Evolutionary conservation across 257 asterid species (phyloP), one percentile per base, ranked within the genome.

Genomic region (Solanum raphanifolium): DNA sequence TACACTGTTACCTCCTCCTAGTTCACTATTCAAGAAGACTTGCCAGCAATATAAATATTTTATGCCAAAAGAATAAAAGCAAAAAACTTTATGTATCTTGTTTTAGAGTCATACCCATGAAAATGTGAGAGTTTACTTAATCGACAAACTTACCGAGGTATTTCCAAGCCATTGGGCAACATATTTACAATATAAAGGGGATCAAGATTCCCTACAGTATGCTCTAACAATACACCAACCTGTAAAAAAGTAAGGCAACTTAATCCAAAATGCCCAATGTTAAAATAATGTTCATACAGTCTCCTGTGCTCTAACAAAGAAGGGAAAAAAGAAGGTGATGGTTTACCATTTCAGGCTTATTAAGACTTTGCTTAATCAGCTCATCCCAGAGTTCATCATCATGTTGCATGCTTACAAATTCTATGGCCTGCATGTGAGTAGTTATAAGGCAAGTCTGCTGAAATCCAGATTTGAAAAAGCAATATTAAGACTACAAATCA

Each of bases 351-450:
- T 96, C 99, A 41, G 99, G 98, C 92, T 95, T 96, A 94, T 96
- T 91, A 85, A 97, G 93, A 83, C 99, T 94, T 88, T 96, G 99
- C 88, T 92, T 94, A 78, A 97, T 96, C 68, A 97, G 91, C 91
- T 97, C 99, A 87, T 97, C 99, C 99, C 99, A 97, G 69, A 97
- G 99, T 83, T 96, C 99, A 90, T 97, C 99, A 89, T 97, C 99
- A 66, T 97, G 96, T 89, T 98, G 98, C 96, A 91, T 93, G 75
- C 96, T 94, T 52, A 95, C 99, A 91, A 96, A 98, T 92, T 98
- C 99, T 86, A 98, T 95, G 86, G 99, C 99, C 98, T 97, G 94
- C 88, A 89, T 55, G 69, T 29, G 86, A 82, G 20, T 82, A 85
- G 62, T 89, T 90, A 92, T 55, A n/a, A 87, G 87, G 87, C 87